Conservation (phyloP, 2,329 filamentous ascomycete species). For the Cordyceps farinosa region DNA sequence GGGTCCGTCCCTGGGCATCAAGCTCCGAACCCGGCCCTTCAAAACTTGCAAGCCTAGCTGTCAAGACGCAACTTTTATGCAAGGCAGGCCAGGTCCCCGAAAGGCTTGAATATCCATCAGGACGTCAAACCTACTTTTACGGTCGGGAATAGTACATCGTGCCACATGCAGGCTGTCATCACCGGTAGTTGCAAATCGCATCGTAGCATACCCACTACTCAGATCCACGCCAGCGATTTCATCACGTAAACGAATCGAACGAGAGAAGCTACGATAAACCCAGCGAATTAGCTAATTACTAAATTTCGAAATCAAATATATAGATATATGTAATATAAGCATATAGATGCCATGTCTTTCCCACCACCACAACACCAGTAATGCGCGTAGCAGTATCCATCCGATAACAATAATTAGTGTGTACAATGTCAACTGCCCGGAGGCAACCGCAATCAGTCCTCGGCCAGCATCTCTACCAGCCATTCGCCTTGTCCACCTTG, state of each 20-base stretch:
- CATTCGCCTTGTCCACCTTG: constrained; percentile 35
- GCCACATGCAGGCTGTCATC: neutral
- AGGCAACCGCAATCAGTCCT: neutral
- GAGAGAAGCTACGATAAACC: neutral
- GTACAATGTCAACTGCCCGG: neutral
- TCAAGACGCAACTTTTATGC: neutral
- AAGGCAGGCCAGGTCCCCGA: neutral
- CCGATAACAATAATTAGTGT: constrained; percentile 8
- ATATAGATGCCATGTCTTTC: constrained; percentile 2
- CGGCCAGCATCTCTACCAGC: constrained; percentile 19
- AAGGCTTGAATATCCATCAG: neutral
- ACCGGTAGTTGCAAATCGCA: neutral
- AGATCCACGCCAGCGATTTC: constrained; percentile 10
- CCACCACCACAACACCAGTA: constrained; percentile 13
- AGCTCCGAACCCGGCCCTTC: constrained; percentile 3
- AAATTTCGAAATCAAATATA: constrained; percentile 4
- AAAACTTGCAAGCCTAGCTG: too few species aligned
- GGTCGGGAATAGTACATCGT: neutral
- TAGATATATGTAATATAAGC: constrained; percentile 11
- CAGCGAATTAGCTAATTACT: neutral
- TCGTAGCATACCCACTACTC: constrained; percentile 5
- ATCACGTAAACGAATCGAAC: constrained; percentile 5
- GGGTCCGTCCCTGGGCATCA: neutral
- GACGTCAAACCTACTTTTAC: neutral
- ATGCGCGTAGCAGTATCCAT: constrained; percentile 14